Base-by-base conservation (phyloP, 1,139 yeast species). In the Blastobotrys raffinosifermentans region DNA sequence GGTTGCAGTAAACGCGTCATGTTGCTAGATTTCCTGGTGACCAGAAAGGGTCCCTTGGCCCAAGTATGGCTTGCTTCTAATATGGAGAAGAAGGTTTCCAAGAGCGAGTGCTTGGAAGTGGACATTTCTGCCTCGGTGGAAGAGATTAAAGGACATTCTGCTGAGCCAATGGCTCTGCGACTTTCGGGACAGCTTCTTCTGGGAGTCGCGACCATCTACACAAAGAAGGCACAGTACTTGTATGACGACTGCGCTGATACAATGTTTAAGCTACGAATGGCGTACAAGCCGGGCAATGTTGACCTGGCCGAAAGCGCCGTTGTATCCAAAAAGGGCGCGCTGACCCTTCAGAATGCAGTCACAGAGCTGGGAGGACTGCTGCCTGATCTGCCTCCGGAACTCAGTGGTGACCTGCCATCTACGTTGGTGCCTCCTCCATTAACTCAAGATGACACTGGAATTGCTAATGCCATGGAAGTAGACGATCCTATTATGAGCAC, bases 1-100 rank as follows among this genome's bases (percentile, higher is more conserved):
- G 15, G 20, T 22, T 22, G 41, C 41, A 19, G 26, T 16, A 25
- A 31, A 31, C 31, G 33, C 19, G 32, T 32, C 32, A 8, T 25
- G 13, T 6, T 25, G 13, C 27, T 25, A 14, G 27, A 25, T n/a
- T 25, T 38, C 11, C 58, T 76, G 35, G 64, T 77, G 17, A 66
- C 83, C 6, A 77, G 74, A 45, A 80, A 80, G 55, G 93, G 94
- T 2, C 94, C 95, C 1, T 66, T 87, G 50, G 94, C 94, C 4
- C 83, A 81, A 49, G 91, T 86, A 11, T 89, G 96, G 96, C 70
- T 89, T 38, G 96, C 96, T 2, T 91, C 96, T 22, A 87, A 85
- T 57, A 72, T 85, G 61, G 94, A 84, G 51, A 77, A 80, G 53
- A 83, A 82, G 51, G 70, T 89, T 32, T 73, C 94, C 32, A 83